These are phyloP conservation scores for Colletotrichum tanaceti DNA, from an alignment of 2,329 filamentous ascomycete species.

Conservation along the genomic window DNA sequence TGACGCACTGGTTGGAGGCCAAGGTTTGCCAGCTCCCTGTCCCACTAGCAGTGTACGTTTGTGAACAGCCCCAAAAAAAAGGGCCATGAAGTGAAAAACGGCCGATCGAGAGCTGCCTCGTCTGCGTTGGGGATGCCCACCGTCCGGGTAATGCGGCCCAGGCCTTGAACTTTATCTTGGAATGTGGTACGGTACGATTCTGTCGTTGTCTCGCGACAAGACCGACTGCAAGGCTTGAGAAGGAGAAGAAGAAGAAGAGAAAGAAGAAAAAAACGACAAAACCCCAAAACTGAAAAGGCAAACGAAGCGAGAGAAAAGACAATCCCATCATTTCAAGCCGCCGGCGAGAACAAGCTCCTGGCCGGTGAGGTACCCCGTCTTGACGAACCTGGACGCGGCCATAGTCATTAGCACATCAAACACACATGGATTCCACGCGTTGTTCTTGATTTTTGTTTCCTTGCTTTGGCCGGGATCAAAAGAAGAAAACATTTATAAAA, in stretches of 20 bases:
- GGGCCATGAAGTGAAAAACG: background rate
- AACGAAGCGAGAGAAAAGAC: background rate
- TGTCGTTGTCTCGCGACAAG: background rate
- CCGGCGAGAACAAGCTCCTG: constrained; percentile 46
- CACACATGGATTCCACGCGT: too few species aligned
- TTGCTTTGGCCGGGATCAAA: background rate
- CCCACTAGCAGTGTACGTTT: too few species aligned
- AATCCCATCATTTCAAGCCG: constrained; percentile 42
- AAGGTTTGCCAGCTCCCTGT: constrained; percentile 24
- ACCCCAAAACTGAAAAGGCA: too few species aligned
- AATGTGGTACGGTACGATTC: background rate
- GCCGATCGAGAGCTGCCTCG: constrained; percentile 21
- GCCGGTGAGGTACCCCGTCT: constrained; percentile 47
- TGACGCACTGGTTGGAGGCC: constrained; percentile 23
- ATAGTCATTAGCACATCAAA: constrained; percentile 3
- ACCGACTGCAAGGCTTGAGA: background rate
- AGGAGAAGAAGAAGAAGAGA: too few species aligned
- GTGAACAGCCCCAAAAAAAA: too few species aligned
- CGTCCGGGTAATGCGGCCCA: background rate
- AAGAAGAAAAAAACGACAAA: too few species aligned
- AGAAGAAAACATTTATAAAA: background rate
- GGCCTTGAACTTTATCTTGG: background rate
- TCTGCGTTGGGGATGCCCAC: background rate
- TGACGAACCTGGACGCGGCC: constrained; percentile 44
- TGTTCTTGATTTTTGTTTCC: too few species aligned